Evolutionary conservation across 805 yeast species (phyloP).

Genomic region (Cyberlindnera misumaiensis): DNA sequence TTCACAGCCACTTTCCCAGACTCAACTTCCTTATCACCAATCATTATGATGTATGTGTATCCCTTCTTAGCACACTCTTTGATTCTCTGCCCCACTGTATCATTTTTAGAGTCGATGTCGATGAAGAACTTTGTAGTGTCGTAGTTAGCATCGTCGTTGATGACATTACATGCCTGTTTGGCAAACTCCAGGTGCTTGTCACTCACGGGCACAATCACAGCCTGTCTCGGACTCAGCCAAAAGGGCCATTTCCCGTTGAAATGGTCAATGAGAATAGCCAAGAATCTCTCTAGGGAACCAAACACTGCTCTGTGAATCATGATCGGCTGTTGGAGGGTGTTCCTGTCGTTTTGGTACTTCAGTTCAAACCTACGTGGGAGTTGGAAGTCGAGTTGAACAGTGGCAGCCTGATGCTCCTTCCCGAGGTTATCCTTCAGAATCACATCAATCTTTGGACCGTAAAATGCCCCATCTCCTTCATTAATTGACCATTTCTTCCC

Average conservation of each 20-base stretch:
- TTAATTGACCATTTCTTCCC: slow-evolving; percentile 62
- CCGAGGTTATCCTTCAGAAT: slow-evolving; percentile 72
- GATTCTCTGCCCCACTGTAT: slow-evolving; percentile 74
- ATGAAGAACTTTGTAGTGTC: slow-evolving; percentile 55
- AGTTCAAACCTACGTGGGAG: slow-evolving; percentile 80
- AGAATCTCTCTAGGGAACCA: slow-evolving; percentile 89
- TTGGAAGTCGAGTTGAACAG: slow-evolving; percentile 93
- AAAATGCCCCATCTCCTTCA: slow-evolving; percentile 93
- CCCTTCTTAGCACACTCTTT: slow-evolving; percentile 72
- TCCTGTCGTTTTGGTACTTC: slow-evolving; percentile 52
- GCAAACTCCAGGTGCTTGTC: slow-evolving; percentile 55
- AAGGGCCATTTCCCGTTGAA: slow-evolving; percentile 95
- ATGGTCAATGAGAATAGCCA: slow-evolving; percentile 87
- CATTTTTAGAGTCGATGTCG: slow-evolving; percentile 69
- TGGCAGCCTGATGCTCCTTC: slow-evolving; percentile 89
- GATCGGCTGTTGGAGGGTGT: slow-evolving; percentile 63
- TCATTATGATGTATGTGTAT: slow-evolving; percentile 71
- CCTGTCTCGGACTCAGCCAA: slow-evolving; percentile 93
- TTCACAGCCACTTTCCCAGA: slow-evolving; percentile 58
- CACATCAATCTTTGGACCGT: slow-evolving; percentile 94
- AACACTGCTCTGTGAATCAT: slow-evolving; percentile 94
- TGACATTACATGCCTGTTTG: slow-evolving; percentile 32
- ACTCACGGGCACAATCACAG: slow-evolving; percentile 73
- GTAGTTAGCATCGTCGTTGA: slow-evolving; percentile 41
- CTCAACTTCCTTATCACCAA: slow-evolving; percentile 80